These are phyloP conservation scores for Lactifluus hygrophoroides DNA, from an alignment of 768 basidiomycete species.

Conservation along the genomic window DNA sequence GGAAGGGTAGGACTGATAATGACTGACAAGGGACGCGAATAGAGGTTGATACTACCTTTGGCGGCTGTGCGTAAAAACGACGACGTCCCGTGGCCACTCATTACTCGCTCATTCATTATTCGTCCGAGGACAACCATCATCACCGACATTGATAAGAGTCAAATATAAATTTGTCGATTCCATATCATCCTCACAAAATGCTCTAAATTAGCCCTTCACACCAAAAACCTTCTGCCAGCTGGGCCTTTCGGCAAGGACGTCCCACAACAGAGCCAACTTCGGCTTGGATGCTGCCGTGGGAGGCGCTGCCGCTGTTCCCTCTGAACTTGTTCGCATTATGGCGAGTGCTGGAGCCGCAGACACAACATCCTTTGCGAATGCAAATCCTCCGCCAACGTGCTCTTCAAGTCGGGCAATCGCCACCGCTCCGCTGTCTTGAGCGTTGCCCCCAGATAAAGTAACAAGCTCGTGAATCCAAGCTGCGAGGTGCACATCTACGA, in stretches of 20 bases:
- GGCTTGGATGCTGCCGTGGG: conserved; percentile 18
- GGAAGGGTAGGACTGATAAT: too few relatives aligned
- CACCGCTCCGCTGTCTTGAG: conserved; percentile 41
- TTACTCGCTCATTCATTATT: too few relatives aligned
- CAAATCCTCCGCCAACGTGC: conserved; percentile 40
- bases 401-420: conserved; percentile 45
- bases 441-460: conserved; percentile 45
- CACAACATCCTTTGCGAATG: conserved; percentile 27
- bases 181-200: not conserved
- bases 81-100: not conserved
- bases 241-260: conserved; percentile 48
- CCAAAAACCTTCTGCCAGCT: conserved; percentile 67
- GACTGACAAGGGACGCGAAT: too few relatives aligned
- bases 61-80: not conserved
- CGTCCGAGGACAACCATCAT: not conserved
- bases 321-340: conserved; percentile 16
- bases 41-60: not conserved
- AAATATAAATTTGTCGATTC: not conserved
- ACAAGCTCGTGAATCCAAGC: conserved; percentile 65
- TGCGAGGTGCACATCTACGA: conserved; percentile 74
- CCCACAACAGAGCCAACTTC: conserved; percentile 62
- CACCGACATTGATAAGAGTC: conserved; percentile 1
- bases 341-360: conserved; percentile 1
- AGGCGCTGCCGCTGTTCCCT: not conserved
- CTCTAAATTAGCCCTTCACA: not conserved